Conservation (phyloP, 306 rosid species). For the Quercus parvula region DNA sequence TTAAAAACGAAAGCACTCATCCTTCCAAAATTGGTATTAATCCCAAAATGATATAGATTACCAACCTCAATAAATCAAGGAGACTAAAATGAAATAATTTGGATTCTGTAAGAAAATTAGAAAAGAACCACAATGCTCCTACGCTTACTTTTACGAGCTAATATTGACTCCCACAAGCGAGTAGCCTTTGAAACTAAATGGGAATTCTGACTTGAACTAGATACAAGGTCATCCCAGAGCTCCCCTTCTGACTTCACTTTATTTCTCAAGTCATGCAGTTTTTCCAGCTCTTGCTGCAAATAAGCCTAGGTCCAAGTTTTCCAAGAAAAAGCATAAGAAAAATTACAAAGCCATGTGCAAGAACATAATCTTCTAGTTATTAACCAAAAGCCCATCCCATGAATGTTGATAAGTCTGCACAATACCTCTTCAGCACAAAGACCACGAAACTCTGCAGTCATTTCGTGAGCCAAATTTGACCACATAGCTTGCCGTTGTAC, state of each 20-base stretch:
- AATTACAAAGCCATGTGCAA: not conserved
- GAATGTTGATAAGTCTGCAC: constrained; percentile 20
- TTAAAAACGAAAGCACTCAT: not conserved
- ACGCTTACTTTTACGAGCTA: constrained; percentile 90
- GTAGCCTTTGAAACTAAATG: constrained; percentile 98
- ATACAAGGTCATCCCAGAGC: constrained; percentile 96
- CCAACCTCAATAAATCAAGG: not conserved
- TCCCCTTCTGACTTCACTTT: constrained; percentile 99
- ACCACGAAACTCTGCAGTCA: constrained; percentile 98
- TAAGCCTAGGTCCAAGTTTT: constrained; percentile 69
- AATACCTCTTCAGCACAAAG: constrained; percentile 98
- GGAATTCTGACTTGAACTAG: constrained; percentile 96
- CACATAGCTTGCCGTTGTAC: constrained; percentile 96
- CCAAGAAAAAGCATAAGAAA: constrained; percentile 14
- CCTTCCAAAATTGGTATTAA: not conserved
- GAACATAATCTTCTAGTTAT: constrained; percentile 1
- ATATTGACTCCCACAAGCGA: constrained; percentile 95
- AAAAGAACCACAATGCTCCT: not conserved
- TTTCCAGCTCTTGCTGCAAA: constrained; percentile 98
- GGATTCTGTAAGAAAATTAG: not conserved
- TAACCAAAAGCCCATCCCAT: not conserved
- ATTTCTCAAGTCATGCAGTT: constrained; percentile 88
- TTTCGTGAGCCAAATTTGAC: constrained; percentile 97
- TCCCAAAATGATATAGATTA: not conserved
- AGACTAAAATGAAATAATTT: constrained; percentile 8